Base-by-base conservation (phyloP, 1,139 yeast species). In the Pichia sp. region DNA sequence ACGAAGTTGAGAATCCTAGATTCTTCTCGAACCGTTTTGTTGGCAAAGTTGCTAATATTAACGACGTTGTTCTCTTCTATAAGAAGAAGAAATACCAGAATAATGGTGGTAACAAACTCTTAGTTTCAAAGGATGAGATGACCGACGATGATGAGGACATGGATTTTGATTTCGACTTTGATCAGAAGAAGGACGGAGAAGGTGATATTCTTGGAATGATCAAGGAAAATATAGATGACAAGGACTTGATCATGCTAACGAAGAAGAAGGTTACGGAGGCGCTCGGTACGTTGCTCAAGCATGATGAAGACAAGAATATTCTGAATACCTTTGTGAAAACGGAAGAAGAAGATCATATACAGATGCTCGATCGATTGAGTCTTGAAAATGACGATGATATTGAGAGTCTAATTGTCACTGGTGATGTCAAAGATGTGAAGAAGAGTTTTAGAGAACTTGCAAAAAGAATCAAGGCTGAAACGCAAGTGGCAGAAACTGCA, bases 1-100 rank as follows among this genome's bases (percentile, higher is more conserved):
- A 73, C 51, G 95, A 87, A 48, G 85, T 91, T 26, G 98, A 88
- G 50, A 88, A 91, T 51, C 85, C 95, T 1, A 68, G 94, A 38
- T 62, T 96, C 42, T 85, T 91, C 48, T 86, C 96, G 5, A 86
- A 88, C 51, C 64, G 85, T 49, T 93, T 88, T 65, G 94, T 85
- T 6, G 96, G 96, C 0, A 69, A 68, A 44, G 94, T 91, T 4
- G 98, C 98, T 11, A 91, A 91, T 55, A 76, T 81, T 10, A 81
- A 84, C 51, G 94, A 88, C 49, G 85, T 88, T 9, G 74, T 91
- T 3, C 79, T 76, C 34, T 82, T 83, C 52, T 74, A 75, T 51
- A 74, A 78, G 52, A 70, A 64, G 49, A 64, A 57, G 24, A 34
- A 21, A 21, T 35, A 56, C 53, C 12, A 12, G 7, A 46, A 52